These are phyloP conservation scores for Arabidopsis lyrata DNA, from an alignment of 441 rosid species.

Conservation along the genomic window DNA sequence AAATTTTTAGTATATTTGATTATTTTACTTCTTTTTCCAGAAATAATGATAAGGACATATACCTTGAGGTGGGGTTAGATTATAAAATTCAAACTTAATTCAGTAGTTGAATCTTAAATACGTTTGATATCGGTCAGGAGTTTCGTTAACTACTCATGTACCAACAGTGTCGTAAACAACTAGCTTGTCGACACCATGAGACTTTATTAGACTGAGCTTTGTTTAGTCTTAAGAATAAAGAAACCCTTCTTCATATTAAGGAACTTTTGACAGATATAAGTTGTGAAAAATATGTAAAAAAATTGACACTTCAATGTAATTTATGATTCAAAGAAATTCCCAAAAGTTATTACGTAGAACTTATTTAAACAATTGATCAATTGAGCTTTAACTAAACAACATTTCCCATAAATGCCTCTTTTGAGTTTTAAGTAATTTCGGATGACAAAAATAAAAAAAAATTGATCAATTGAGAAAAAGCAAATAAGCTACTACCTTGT, in stretches of 20 bases:
- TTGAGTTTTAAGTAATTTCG: no score
- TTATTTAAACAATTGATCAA: no score
- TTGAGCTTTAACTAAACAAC: no score
- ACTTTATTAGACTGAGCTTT: not conserved
- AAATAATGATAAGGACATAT: conserved; percentile 8
- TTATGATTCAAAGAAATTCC: no score
- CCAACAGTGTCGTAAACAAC: conserved; percentile 12
- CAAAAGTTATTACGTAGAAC: no score
- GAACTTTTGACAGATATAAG: no score
- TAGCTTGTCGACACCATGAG: not conserved
- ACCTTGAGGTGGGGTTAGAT: conserved; percentile 19
- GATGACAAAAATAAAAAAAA: no score
- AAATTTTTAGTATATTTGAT: not conserved
- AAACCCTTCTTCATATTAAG: not conserved
- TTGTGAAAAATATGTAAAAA: no score
- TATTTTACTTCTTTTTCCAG: not conserved
- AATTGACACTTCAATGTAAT: no score
- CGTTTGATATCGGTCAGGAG: conserved; percentile 25
- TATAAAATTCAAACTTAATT: conserved; percentile 17
- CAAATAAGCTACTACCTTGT: no score
- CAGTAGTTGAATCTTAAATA: conserved; percentile 33
- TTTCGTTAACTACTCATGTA: conserved; percentile 24
- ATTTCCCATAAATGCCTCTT: no score
- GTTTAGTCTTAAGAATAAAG: not conserved
- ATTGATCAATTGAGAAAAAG: no score